These are phyloP conservation scores for Adansonia gregorii DNA, from an alignment of 441 rosid genomes.

Conservation along the genomic window DNA sequence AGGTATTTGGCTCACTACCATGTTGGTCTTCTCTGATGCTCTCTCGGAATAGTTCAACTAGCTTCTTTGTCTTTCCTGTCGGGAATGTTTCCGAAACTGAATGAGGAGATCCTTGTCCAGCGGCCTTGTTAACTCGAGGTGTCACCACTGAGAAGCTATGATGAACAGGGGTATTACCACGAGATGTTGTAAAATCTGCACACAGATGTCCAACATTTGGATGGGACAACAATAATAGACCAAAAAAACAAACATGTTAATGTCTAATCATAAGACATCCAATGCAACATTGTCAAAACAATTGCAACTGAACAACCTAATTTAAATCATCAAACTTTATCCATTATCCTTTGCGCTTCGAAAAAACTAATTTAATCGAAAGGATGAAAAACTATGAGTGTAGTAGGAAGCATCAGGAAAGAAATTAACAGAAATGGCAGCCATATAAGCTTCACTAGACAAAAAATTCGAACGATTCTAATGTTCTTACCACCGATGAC, in stretches of 20 bases:
- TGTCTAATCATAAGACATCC: not conserved
- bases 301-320: not conserved
- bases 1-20: not conserved
- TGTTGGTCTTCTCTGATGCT: conserved; percentile 45
- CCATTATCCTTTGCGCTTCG: not conserved
- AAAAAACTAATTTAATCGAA: not conserved
- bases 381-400: not conserved
- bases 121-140: not conserved
- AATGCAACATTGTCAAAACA: not conserved
- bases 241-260: not conserved
- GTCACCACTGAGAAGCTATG: not conserved
- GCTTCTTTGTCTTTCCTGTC: conserved; percentile 64
- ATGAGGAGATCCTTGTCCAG: not conserved
- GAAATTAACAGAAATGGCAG: not conserved
- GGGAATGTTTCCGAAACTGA: conserved; percentile 43
- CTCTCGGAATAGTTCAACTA: conserved; percentile 73
- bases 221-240: not conserved
- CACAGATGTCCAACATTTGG: not conserved
- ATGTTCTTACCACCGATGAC: conserved; percentile 80
- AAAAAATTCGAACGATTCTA: not conserved
- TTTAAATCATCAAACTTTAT: not conserved
- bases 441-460: not conserved
- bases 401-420: not conserved
- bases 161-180: not conserved
- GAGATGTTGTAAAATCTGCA: not conserved